Conservation (phyloP, 495 filamentous ascomycete species). For the Penicillium paxilli region DNA sequence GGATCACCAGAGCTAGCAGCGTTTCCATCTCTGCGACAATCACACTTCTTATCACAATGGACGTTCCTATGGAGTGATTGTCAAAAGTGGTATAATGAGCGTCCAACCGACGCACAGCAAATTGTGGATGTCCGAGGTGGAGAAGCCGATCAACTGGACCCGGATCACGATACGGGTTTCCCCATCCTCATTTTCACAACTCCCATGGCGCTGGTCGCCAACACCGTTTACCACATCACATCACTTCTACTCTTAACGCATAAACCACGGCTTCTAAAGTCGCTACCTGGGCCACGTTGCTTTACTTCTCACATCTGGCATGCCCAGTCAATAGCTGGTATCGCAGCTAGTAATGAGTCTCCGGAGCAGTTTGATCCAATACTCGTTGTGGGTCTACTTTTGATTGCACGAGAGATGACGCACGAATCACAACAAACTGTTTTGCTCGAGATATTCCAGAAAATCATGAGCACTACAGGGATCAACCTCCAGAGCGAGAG, state of each 20-base stretch:
- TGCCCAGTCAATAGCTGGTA: constrained; percentile 27
- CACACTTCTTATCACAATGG: constrained; percentile 27
- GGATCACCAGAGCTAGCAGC: constrained; percentile 12
- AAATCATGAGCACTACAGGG: constrained; percentile 17
- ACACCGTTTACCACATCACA: constrained; percentile 25
- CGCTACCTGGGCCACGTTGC: constrained; percentile 24
- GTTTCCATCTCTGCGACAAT: constrained; percentile 25
- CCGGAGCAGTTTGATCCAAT: constrained; percentile 30
- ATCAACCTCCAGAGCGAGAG: constrained; percentile 23
- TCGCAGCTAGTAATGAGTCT: constrained; percentile 25
- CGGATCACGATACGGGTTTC: constrained; percentile 23
- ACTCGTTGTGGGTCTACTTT: constrained; percentile 19
- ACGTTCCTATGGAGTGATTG: constrained; percentile 29
- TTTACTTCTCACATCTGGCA: constrained; percentile 32
- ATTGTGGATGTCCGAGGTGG: constrained; percentile 27
- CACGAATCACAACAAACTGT: constrained; percentile 26
- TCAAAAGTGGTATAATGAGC: constrained; percentile 32
- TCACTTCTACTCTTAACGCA: constrained; percentile 22
- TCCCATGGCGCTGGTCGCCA: constrained; percentile 31
- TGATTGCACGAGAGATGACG: constrained; percentile 24
- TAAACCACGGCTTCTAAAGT: constrained; percentile 27
- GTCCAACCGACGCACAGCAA: constrained; percentile 21
- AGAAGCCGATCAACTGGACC: constrained; percentile 27
- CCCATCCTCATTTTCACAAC: constrained; percentile 31
- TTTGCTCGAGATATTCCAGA: constrained; percentile 11